Evolutionary conservation across 2,329 filamentous ascomycete genomes (phyloP).

Genomic region (Alternaria burnsii): DNA sequence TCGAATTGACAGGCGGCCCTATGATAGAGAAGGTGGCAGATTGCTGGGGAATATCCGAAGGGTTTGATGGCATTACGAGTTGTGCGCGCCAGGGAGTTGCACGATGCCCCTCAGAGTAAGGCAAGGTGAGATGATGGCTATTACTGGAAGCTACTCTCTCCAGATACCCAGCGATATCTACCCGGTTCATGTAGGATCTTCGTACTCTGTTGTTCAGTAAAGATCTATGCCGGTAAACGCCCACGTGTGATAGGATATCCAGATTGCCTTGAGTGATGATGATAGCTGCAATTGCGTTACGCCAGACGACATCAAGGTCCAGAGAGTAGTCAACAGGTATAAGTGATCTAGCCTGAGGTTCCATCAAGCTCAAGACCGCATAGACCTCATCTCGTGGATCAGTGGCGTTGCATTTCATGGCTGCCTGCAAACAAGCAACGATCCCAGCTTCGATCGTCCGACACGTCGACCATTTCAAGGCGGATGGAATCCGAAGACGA

Average conservation of each 20-base stretch:
- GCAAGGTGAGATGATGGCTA: no score
- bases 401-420: background rate
- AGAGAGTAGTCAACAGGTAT: constrained; percentile 18
- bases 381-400: constrained; percentile 20
- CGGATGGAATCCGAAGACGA: background rate
- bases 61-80: background rate
- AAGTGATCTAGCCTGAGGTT: background rate
- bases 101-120: no score
- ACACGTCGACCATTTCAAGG: background rate
- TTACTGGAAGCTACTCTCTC: no score
- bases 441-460: background rate
- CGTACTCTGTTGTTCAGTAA: no score
- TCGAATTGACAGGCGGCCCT: no score
- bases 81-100: no score
- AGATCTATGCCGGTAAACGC: no score
- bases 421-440: background rate
- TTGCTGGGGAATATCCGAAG: no score
- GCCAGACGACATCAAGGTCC: background rate
- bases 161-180: no score
- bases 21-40: no score
- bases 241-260: background rate
- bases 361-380: constrained; percentile 19
- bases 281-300: background rate
- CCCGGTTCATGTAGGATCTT: no score
- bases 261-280: background rate